Conservation (phyloP, 768 basidiomycete species). For the Cyathus striatus region DNA sequence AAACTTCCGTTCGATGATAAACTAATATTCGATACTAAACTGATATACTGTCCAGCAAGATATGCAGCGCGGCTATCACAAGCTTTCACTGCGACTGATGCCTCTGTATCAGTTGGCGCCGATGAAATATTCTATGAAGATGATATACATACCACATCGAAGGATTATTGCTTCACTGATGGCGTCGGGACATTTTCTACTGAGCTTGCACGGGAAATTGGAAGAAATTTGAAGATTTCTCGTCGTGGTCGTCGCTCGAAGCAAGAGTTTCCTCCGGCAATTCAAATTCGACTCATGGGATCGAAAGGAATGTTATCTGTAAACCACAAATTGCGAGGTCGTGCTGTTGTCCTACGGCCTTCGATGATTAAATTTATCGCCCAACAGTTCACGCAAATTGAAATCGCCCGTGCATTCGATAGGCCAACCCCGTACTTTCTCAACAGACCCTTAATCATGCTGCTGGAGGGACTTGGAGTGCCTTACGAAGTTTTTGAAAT, state of each 20-base stretch:
- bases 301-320: conserved; percentile 64
- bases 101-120: conserved; percentile 38
- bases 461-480: conserved; percentile 57
- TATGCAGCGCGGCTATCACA: conserved; percentile 71
- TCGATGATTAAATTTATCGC: conserved; percentile 71
- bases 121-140: conserved; percentile 39
- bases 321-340: conserved; percentile 45
- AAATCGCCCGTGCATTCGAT: conserved; percentile 64
- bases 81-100: conserved; percentile 72
- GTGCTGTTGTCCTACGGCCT: conserved; percentile 44
- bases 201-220: conserved; percentile 47
- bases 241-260: conserved; percentile 26
- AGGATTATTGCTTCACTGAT: conserved; percentile 57
- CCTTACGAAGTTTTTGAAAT: conserved; percentile 45
- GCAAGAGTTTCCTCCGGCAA: conserved; percentile 39
- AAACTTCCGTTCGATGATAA: conserved; percentile 39
- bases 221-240: conserved; percentile 29
- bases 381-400: conserved; percentile 39
- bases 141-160: conserved; percentile 28
- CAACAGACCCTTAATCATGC: conserved; percentile 66
- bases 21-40: conserved; percentile 34
- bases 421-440: conserved; percentile 50
- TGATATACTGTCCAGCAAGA: conserved; percentile 61
- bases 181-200: conserved; percentile 64
- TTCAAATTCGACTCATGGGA: conserved; percentile 58